Percentiles rank a stretch among this genome's conserved stretches.
These are phyloP conservation scores for Colletotrichum falcatum DNA, from an alignment of 2,329 filamentous ascomycete species.

Conservation along the genomic window DNA sequence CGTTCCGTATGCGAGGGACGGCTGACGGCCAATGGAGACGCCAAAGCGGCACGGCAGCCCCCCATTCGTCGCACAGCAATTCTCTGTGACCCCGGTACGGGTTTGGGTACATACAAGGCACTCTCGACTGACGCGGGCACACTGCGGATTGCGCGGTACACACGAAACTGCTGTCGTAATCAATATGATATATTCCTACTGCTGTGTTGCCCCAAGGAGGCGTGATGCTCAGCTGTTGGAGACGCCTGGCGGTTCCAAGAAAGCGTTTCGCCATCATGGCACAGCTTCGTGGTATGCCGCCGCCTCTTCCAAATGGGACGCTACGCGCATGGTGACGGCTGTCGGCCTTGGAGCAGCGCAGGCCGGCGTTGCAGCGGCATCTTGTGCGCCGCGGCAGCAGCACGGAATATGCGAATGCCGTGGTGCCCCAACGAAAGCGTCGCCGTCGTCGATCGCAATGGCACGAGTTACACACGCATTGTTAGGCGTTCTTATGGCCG, in stretches of 20 bases:
- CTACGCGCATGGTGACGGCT: neutral
- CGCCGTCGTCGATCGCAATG: conserved; percentile 2
- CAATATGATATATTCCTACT: no score
- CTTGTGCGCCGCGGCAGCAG: neutral
- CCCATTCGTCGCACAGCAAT: conserved; percentile 34
- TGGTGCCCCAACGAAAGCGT: conserved; percentile 1
- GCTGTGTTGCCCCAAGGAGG: conserved; percentile 18
- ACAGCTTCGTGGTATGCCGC: neutral
- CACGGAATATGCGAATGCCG: conserved; percentile 15
- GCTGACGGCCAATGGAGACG: conserved; percentile 36
- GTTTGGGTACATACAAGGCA: no score
- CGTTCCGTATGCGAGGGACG: conserved; percentile 22
- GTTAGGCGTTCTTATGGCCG: neutral
- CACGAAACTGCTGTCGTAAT: conserved; percentile 20
- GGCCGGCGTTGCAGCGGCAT: conserved; percentile 6
- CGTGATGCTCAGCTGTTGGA: conserved; percentile 5
- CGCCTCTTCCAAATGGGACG: conserved; percentile 7
- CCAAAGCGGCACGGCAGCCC: conserved; percentile 23
- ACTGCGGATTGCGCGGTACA: conserved; percentile 34
- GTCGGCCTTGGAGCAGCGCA: conserved; percentile 2
- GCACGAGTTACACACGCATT: neutral
- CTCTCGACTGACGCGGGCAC: conserved; percentile 11
- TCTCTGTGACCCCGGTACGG: conserved; percentile 11
- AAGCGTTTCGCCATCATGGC: conserved; percentile 3
- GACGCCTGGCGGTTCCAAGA: conserved; percentile 13